A percentile compares a stretch with the other conserved stretches of the same genome.
These are phyloP conservation scores for Coemansia sp. DNA, from an alignment of 192 early-diverging fungal genomes.

Conservation along the genomic window DNA sequence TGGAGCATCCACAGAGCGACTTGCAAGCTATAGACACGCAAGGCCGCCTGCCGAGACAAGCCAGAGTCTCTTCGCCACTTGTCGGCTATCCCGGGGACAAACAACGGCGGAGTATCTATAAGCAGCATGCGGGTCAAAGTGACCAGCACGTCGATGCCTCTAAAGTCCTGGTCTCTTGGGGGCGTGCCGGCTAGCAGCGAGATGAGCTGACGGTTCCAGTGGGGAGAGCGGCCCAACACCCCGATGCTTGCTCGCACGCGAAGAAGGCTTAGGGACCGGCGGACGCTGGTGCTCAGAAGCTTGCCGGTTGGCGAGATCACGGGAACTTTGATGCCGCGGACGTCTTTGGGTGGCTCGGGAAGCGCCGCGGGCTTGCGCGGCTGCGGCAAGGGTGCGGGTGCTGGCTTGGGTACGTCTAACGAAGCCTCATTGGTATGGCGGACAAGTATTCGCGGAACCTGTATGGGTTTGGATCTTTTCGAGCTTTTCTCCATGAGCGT, in stretches of 20 bases:
- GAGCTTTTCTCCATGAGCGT: too few species aligned
- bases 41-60: not conserved
- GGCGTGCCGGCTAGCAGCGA: not conserved
- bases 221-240: slow-evolving; percentile 15
- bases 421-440: not conserved
- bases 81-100: slow-evolving; percentile 1
- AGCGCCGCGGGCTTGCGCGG: too few species aligned
- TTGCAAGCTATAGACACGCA: slow-evolving; percentile 31
- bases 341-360: not conserved
- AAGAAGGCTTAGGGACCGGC: slow-evolving; percentile 12
- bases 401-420: not conserved
- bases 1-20: slow-evolving; percentile 24
- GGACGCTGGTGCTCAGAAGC: slow-evolving; percentile 13
- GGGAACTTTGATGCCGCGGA: not conserved
- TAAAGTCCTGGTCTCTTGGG: not conserved
- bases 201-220: not conserved
- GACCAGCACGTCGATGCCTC: slow-evolving; percentile 20
- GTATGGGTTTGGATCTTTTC: not conserved
- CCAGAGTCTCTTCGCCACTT: slow-evolving; percentile 1
- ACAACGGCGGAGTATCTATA: slow-evolving; percentile 31
- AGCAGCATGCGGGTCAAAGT: slow-evolving; percentile 11
- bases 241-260: slow-evolving; percentile 18
- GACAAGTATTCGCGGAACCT: not conserved
- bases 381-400: not conserved
- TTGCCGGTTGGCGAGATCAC: slow-evolving; percentile 13